Evolutionary conservation across 2,329 filamentous ascomycete species (phyloP), one percentile per base, ranked within the genome.

Genomic region (Cercospora berteroae): DNA sequence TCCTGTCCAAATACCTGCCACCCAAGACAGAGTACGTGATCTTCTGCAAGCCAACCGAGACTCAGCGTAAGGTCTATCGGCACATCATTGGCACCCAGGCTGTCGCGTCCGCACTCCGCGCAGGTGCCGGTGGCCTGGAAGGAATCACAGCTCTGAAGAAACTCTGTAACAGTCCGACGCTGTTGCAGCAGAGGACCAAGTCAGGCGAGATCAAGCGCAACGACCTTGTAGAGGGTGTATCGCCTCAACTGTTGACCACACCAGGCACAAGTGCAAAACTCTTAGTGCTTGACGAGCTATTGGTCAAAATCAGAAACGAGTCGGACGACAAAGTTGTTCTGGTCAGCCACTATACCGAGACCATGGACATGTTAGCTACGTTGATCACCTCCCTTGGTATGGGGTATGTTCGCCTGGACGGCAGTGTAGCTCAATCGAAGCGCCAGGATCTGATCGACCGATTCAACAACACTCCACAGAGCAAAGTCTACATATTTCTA

Each of bases 301-400:
- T 92, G 1, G 84, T 89, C 71, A 83, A 83, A 10, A 83, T 92
- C 25, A 84, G 83, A 59, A 84, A 81, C 1, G 86, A 82, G 0
- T 90, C 89, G 0, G 80, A 84, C 1, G 90, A 92, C 73, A 92
- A 92, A 73, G 85, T 92, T 25, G 88, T 92, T 9, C 82, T 92
- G 8, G 89, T 92, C n/a, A 91, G 89, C 20, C 91, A 92, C 74
- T 92, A 91, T 75, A 92, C 90, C 0, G 87, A 88, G 9, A 92
- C 90, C 0, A 83, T 92, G 9, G 88, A 90, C 72, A 83, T 92
- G 69, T 84, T 92, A 4, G 85, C 85, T 52, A 84, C 83, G 3
- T 83, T 91, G 1, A 82, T 92, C 4, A 80, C 82, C 2, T 86
- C 87, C 1, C 81, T 89, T 16, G 85, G 84, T 1, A 84, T 90